Evolutionary conservation across 441 rosid species (phyloP), one percentile per base, ranked within the genome.

Genomic region (Viola pubescens): DNA sequence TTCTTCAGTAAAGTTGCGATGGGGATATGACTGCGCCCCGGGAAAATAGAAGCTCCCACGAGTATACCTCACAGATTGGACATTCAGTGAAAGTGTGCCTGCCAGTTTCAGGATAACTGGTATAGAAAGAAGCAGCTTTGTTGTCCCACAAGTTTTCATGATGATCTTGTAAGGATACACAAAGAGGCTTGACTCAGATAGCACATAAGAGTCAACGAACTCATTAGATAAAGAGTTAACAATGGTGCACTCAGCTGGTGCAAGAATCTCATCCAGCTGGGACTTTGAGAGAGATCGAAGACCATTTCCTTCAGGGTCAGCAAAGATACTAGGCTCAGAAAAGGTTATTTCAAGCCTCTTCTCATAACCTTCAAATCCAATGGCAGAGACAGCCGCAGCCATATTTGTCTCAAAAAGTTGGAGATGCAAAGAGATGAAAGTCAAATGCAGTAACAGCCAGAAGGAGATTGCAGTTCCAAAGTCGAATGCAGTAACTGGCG

Each of bases 71-170:
- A 83, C 89, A 11, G 82, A 75, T 60, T 69, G 78, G 0, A 87
- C 76, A 10, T 66, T n/a, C 1, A 89, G 89, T 13, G 81, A 73
- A 26, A 83, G 82, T 5, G 74, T 26, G 12, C 65, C 70, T 37
- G 90, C 83, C 60, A 87, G 59, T 59, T 71, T 78, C 67, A 85
- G 67, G 47, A 89, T 81, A 19, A 80, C 76, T 7, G 92, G 79
- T 64, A 89, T 85, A 2, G 90, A 74, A 26, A 79, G 65, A 34
- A 89, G 88, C 14, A 87, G 66, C 75, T 85, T 89, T 0, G 97
- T 89, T 19, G 95, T 87, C 68, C 97, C 97, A 51, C 97, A 89
- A 14, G 97, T 89, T 75, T 89, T 89, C 72, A 89, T 85, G 66
- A 89, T 76, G 56, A 89, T 79, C 83, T 85, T 89, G 76, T 87